Evolutionary conservation across 1,284 basidiomycete species (phyloP).

Genomic region (Trichosporon sp.): DNA sequence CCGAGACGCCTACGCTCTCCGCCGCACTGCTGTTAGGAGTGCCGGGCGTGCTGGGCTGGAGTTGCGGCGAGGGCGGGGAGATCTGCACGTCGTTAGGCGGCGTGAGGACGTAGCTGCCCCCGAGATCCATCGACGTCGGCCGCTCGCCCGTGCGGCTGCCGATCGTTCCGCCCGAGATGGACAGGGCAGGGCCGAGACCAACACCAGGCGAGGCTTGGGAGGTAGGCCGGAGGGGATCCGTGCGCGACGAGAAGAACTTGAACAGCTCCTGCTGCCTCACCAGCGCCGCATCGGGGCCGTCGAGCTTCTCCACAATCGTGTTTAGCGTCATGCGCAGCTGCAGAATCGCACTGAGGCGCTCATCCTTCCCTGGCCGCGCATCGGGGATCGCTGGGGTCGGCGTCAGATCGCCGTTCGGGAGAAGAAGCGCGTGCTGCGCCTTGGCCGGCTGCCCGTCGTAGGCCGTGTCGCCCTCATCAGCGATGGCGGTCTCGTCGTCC

Average conservation of each 20-base stretch:
- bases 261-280: constrained; percentile 83
- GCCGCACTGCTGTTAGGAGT: constrained; percentile 14
- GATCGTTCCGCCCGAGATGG: neutral
- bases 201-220: neutral
- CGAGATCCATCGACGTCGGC: constrained; percentile 30
- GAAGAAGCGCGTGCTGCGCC: neutral
- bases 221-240: constrained; percentile 12
- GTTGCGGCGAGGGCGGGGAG: constrained; percentile 25
- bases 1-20: constrained; percentile 12
- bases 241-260: constrained; percentile 65
- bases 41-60: constrained; percentile 1
- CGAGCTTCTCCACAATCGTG: constrained; percentile 76
- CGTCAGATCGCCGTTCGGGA: neutral
- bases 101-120: constrained; percentile 38
- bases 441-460: constrained; percentile 28
- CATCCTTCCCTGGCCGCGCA: neutral
- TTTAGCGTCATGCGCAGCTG: constrained; percentile 87
- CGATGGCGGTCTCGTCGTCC: constrained; percentile 50
- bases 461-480: constrained; percentile 27
- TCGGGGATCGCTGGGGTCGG: neutral
- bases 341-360: constrained; percentile 66
- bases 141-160: neutral
- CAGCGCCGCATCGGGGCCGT: constrained; percentile 83
- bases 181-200: neutral
- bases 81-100: constrained; percentile 20